phyloP scores from a whole-genome alignment of 352 stramenopile species.

The Pythium vanterpoolii region DNA sequence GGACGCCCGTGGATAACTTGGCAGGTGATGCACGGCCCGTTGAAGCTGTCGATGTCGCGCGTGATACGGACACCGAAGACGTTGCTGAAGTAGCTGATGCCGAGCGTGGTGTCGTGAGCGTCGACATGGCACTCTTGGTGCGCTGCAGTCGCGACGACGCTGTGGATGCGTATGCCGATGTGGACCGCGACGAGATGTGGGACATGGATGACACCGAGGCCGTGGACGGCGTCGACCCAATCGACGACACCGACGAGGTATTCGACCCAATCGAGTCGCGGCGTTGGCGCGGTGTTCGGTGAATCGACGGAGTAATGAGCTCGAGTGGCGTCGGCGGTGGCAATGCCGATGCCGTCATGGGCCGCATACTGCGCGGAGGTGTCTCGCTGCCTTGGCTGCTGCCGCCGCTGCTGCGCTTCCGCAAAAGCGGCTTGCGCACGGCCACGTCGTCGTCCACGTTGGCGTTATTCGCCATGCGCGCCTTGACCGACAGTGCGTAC shows the following conservation, averaged over 20 bases:
- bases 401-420: conserved; percentile 12
- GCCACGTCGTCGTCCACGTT: conserved; percentile 28
- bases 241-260: conserved; percentile 22
- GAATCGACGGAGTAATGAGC: conserved; percentile 18
- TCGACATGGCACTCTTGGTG: background rate
- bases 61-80: too few relatives aligned
- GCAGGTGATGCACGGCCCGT: conserved; percentile 8
- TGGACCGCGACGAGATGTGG: conserved; percentile 10
- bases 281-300: conserved; percentile 4
- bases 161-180: background rate
- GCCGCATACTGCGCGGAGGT: background rate
- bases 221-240: conserved; percentile 23
- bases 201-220: conserved; percentile 11
- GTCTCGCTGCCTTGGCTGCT: background rate
- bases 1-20: conserved; percentile 8
- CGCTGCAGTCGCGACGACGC: background rate
- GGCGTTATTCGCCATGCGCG: conserved; percentile 26
- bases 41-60: background rate
- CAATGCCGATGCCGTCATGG: background rate
- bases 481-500: conserved; percentile 33
- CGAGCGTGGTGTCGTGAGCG: too few relatives aligned
- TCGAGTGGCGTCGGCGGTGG: conserved; percentile 6
- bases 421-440: conserved; percentile 18
- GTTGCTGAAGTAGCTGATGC: too few relatives aligned
- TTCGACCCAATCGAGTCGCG: conserved; percentile 24